Conservation (phyloP, 1,139 yeast species). For the Saccharomyces uvarum region DNA sequence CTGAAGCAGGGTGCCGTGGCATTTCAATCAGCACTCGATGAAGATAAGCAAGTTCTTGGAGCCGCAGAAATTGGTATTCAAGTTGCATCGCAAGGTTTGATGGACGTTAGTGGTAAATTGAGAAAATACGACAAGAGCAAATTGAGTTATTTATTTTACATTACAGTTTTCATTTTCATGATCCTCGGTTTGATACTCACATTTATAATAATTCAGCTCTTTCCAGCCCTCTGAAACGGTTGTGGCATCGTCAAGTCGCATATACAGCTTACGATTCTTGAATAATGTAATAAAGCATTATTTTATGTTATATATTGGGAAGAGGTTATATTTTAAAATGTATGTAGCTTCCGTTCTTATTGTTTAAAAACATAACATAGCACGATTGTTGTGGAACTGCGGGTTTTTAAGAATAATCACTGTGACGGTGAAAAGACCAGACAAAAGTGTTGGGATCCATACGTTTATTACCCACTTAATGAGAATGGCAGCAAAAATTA, state of each 20-base stretch:
- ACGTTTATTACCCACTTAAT: no score
- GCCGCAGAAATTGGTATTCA: conserved; percentile 38
- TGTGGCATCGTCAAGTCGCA: not conserved
- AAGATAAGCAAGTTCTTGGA: conserved; percentile 33
- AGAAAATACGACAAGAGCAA: conserved; percentile 30
- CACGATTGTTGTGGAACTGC: no score
- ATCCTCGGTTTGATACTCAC: conserved; percentile 30
- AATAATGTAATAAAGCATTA: not conserved
- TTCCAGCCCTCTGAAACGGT: conserved; percentile 34
- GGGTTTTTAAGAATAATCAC: no score
- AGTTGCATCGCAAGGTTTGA: conserved; percentile 32
- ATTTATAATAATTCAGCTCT: conserved; percentile 31
- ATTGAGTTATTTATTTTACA: conserved; percentile 31
- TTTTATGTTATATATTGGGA: not conserved
- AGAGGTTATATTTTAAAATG: no score
- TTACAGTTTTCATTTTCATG: conserved; percentile 26
- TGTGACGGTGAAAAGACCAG: no score
- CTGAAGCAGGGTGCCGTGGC: conserved; percentile 36
- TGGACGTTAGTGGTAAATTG: conserved; percentile 27
- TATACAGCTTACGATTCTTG: not conserved
- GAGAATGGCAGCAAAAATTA: no score
- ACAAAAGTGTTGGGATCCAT: no score
- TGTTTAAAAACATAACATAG: no score
- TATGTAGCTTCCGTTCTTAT: no score
- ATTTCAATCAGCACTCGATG: conserved; percentile 34